Evolutionary conservation across 2,329 filamentous ascomycete species (phyloP).

Genomic region (Ophiostoma sp.): DNA sequence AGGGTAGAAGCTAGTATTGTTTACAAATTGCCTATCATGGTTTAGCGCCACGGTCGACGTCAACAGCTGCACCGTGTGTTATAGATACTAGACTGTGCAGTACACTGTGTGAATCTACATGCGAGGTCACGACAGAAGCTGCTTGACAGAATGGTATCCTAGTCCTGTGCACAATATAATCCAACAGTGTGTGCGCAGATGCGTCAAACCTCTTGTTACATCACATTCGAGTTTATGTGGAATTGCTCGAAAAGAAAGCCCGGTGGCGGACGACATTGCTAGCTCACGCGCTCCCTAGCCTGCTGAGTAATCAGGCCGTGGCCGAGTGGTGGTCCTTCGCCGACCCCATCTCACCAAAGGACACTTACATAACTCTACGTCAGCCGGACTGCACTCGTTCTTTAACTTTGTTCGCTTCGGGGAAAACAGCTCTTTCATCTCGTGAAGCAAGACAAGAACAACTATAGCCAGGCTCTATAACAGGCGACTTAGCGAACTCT

Average conservation of each 20-base stretch:
- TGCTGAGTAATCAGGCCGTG: conserved; percentile 20
- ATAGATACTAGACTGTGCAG: not conserved
- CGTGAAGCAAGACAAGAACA: not conserved
- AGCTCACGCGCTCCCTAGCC: conserved; percentile 11
- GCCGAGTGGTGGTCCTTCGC: conserved; percentile 1
- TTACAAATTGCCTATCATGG: conserved; percentile 12
- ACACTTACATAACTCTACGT: not conserved
- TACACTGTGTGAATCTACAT: not conserved
- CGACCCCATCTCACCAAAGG: not conserved
- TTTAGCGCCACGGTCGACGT: not conserved
- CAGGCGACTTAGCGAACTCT: not conserved
- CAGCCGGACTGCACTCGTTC: not conserved
- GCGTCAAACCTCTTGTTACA: no score
- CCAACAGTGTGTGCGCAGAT: no score
- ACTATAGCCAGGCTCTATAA: not conserved
- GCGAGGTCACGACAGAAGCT: not conserved
- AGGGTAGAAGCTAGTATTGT: conserved; percentile 1
- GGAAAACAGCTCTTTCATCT: not conserved
- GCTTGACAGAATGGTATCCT: no score
- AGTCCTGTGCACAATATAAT: no score
- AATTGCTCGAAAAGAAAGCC: not conserved
- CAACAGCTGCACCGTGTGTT: not conserved
- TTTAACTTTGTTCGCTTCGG: no score
- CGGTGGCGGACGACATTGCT: conserved; percentile 3
- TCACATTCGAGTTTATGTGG: not conserved